Percentiles rank a stretch among this genome's conserved stretches.
Conservation (phyloP, 2,329 filamentous ascomycete species). For the Sporothrix luriei region DNA sequence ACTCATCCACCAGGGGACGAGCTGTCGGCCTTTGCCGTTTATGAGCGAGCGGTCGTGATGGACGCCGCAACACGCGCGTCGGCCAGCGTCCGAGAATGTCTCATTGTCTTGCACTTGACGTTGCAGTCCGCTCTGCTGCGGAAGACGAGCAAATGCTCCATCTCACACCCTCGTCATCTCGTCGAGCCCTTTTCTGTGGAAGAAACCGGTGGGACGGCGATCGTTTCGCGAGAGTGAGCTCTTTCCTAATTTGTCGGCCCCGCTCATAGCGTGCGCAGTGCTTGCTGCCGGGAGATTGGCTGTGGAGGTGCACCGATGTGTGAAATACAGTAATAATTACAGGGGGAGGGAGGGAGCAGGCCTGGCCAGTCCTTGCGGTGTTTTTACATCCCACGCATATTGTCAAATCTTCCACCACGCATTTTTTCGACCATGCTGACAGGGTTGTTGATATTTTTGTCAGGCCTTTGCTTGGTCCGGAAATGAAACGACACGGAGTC, state of each 20-base stretch:
- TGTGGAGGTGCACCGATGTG: slow-evolving; percentile 1
- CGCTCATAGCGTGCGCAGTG: slow-evolving; percentile 12
- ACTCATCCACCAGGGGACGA: background rate
- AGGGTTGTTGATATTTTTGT: background rate
- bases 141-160: background rate
- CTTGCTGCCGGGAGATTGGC: slow-evolving; percentile 25
- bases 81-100: background rate
- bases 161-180: slow-evolving; percentile 21
- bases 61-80: background rate
- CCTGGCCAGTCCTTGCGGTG: background rate
- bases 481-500: slow-evolving; percentile 23
- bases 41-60: background rate
- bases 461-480: background rate
- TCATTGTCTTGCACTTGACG: slow-evolving; percentile 9
- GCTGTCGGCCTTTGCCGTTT: background rate
- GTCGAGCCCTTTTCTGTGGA: background rate
- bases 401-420: slow-evolving; percentile 15
- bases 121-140: slow-evolving; percentile 1
- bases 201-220: background rate
- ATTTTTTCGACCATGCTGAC: slow-evolving; percentile 9
- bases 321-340: too few relatives aligned
- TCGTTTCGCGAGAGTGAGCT: background rate
- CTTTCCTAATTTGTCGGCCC: background rate
- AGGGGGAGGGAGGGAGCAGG: background rate
- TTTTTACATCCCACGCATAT: slow-evolving; percentile 3